phyloP scores from a whole-genome alignment of 306 rosid species.

The Cucurbita pepo region DNA sequence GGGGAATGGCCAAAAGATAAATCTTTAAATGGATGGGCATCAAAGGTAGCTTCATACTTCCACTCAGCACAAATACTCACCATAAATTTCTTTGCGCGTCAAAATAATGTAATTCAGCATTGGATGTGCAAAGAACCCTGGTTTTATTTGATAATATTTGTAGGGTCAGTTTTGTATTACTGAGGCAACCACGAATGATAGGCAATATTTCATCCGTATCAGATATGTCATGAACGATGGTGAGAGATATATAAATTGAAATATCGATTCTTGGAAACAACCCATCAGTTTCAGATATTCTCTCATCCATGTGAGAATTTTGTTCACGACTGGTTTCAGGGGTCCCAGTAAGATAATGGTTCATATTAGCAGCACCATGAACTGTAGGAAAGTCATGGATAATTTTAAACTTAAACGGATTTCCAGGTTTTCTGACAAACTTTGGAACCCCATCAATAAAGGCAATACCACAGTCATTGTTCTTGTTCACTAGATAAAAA shows the following conservation, averaged over 20 bases:
- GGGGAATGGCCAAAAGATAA: background rate
- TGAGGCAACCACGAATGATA: constrained; percentile 44
- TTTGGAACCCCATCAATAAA: constrained; percentile 66
- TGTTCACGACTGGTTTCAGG: constrained; percentile 18
- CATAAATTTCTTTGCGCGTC: constrained; percentile 51
- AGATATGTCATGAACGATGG: constrained; percentile 56
- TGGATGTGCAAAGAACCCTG: constrained; percentile 60
- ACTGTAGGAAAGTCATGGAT: constrained; percentile 26
- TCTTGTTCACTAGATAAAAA: constrained; percentile 64
- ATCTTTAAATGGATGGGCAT: background rate
- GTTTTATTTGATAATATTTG: constrained; percentile 47
- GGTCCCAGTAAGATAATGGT: constrained; percentile 26
- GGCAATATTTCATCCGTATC: constrained; percentile 48
- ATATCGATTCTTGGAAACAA: constrained; percentile 42
- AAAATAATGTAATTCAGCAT: constrained; percentile 39
- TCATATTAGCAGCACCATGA: constrained; percentile 20
- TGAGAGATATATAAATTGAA: constrained; percentile 41
- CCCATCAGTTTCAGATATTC: constrained; percentile 22
- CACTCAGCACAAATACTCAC: constrained; percentile 24
- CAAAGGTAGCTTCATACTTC: constrained; percentile 8
- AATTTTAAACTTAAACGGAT: constrained; percentile 75
- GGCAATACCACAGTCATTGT: constrained; percentile 67
- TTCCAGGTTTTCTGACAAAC: constrained; percentile 81
- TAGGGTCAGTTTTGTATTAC: constrained; percentile 34
- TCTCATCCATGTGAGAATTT: constrained; percentile 14